These are phyloP conservation scores for Naganishia onofrii DNA, from an alignment of 768 basidiomycete species.

Conservation along the genomic window DNA sequence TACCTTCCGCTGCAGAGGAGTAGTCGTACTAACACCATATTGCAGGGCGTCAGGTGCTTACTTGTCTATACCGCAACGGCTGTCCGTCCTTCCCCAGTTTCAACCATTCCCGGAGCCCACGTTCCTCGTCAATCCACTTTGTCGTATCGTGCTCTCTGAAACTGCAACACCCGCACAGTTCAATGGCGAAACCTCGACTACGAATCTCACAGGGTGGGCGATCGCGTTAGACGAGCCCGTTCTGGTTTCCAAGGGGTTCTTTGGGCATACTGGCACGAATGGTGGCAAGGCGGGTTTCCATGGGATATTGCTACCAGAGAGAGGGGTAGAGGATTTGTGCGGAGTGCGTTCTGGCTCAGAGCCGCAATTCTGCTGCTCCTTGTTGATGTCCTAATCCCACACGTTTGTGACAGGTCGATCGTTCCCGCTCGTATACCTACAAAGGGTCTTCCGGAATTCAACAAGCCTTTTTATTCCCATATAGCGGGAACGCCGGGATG, in stretches of 20 bases:
- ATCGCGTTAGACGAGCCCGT: conserved; percentile 10
- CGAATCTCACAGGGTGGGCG: not conserved
- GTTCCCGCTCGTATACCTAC: not conserved
- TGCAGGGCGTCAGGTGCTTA: not conserved
- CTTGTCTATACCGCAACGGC: not conserved
- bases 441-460: not conserved
- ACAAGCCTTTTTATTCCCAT: conserved; percentile 4
- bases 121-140: conserved; percentile 6
- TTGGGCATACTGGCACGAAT: not conserved
- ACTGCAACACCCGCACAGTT: not conserved
- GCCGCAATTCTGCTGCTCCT: not conserved
- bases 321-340: conserved; percentile 1
- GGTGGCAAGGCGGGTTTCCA: not conserved
- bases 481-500: conserved; percentile 8
- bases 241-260: conserved; percentile 7
- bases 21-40: not conserved
- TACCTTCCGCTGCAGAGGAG: too few relatives aligned
- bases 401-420: not conserved
- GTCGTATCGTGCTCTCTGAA: conserved; percentile 10
- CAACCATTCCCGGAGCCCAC: not conserved
- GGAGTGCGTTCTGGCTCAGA: not conserved
- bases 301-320: not conserved
- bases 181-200: not conserved
- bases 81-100: conserved; percentile 1
- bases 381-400: not conserved